Evolutionary conservation across 768 basidiomycete genomes (phyloP).

Genomic region (Termitomyces sp.): DNA sequence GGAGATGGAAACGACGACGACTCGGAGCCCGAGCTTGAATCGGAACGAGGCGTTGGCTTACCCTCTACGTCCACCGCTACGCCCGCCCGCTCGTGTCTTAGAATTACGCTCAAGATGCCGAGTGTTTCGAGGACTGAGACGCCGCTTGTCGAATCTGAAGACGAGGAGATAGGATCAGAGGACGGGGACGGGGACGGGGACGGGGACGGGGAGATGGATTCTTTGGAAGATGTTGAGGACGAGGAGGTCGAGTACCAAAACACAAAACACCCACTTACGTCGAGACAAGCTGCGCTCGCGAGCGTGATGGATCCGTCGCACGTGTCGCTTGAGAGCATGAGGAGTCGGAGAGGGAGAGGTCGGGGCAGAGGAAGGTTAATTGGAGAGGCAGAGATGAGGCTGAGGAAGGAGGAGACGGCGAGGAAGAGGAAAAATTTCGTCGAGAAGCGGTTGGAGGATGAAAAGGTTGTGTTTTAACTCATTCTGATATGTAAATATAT

Average conservation of each 20-base stretch:
- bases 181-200: background rate
- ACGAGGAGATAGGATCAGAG: constrained; percentile 14
- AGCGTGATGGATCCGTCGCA: constrained; percentile 67
- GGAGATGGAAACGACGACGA: constrained; percentile 22
- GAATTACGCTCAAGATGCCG: constrained; percentile 20
- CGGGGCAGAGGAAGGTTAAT: constrained; percentile 18
- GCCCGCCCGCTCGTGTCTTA: constrained; percentile 6
- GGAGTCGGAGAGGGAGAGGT: constrained; percentile 17
- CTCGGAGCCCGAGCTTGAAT: background rate
- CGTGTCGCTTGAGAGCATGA: constrained; percentile 43
- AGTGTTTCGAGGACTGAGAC: constrained; percentile 10
- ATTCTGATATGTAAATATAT: too few species aligned
- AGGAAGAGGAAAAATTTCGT: constrained; percentile 77
- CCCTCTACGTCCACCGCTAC: background rate
- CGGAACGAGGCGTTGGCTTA: background rate
- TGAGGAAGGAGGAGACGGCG: constrained; percentile 74
- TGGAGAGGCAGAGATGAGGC: constrained; percentile 19
- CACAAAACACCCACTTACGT: constrained; percentile 41
- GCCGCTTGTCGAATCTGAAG: constrained; percentile 33
- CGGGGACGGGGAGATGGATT: background rate
- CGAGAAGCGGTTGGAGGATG: constrained; percentile 83
- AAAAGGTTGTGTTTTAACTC: constrained; percentile 50
- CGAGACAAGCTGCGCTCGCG: constrained; percentile 68
- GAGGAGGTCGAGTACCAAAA: background rate
- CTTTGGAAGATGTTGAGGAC: background rate